A percentile compares a stretch with the other conserved stretches of the same genome.
Evolutionary conservation across 208 protist species (phyloP).

Genomic region (Trypanosoma caninum): DNA sequence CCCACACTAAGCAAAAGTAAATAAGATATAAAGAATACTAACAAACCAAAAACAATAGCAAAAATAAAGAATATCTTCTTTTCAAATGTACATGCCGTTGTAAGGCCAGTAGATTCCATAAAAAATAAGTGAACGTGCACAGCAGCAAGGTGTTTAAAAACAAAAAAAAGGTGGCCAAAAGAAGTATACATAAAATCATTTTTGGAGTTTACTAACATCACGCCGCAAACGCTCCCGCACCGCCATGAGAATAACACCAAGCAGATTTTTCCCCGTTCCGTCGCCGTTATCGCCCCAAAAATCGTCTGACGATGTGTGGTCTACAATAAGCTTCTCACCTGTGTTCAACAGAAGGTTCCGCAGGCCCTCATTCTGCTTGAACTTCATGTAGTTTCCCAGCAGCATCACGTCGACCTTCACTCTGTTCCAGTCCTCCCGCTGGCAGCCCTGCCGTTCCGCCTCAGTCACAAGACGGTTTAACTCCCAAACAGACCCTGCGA

Average conservation of each 20-base stretch:
- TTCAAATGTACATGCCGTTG: no score
- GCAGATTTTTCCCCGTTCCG: slow-evolving; percentile 77
- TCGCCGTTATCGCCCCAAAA: slow-evolving; percentile 87
- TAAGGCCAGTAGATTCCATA: no score
- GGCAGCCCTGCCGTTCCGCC: slow-evolving; percentile 51
- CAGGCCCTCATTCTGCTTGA: slow-evolving; percentile 77
- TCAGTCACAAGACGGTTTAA: slow-evolving; percentile 69
- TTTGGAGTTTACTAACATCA: slow-evolving; percentile 14
- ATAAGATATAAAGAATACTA: not conserved
- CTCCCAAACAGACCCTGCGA: slow-evolving; percentile 69
- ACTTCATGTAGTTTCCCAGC: slow-evolving; percentile 86
- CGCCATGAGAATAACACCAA: slow-evolving; percentile 79
- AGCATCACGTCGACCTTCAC: slow-evolving; percentile 86
- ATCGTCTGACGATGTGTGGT: slow-evolving; percentile 74
- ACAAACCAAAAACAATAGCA: slow-evolving; percentile 11
- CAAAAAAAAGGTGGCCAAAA: no score
- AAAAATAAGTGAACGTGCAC: no score
- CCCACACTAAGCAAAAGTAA: not conserved
- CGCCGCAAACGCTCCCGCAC: slow-evolving; percentile 48
- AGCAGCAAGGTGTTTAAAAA: no score
- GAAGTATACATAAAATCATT: not conserved
- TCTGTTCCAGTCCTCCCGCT: slow-evolving; percentile 77
- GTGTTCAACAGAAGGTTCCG: slow-evolving; percentile 60
- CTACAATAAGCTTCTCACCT: slow-evolving; percentile 55
- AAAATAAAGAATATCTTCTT: not conserved